Conservation (phyloP, 1,284 basidiomycete species). For the Boletus semigastroideus region DNA sequence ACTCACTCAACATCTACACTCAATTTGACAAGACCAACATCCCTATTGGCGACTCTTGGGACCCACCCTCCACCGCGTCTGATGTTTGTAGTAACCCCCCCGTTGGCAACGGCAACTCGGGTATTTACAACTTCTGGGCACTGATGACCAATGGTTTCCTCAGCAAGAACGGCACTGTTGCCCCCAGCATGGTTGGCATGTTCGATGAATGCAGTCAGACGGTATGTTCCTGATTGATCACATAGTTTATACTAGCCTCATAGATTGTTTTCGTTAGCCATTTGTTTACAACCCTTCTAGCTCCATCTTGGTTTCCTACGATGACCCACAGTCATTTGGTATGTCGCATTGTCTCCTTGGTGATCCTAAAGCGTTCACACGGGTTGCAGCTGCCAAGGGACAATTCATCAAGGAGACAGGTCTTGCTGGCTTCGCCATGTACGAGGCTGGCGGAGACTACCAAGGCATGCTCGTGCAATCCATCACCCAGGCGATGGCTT, state of each 20-base stretch:
- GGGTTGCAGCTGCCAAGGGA: constrained; percentile 49
- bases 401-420: constrained; percentile 49
- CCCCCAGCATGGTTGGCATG: constrained; percentile 46
- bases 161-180: constrained; percentile 48
- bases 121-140: constrained; percentile 59
- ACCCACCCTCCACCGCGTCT: constrained; percentile 40
- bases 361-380: not conserved
- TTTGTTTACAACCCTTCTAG: constrained; percentile 58
- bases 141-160: constrained; percentile 56
- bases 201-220: constrained; percentile 70
- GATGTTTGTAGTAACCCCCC: constrained; percentile 55
- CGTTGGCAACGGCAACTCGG: constrained; percentile 35
- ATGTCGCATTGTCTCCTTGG: constrained; percentile 5
- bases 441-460: constrained; percentile 63
- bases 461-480: constrained; percentile 56
- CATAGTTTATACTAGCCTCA: constrained; percentile 4
- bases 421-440: constrained; percentile 64
- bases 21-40: constrained; percentile 44
- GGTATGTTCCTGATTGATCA: constrained; percentile 40
- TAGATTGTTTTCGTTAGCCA: constrained; percentile 41
- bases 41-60: constrained; percentile 58
- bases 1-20: constrained; percentile 47
- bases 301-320: constrained; percentile 60
- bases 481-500: constrained; percentile 39
- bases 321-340: constrained; percentile 55